phyloP scores from a whole-genome alignment of 2,329 filamentous ascomycete species.

The Aspergillus brasiliensis region DNA sequence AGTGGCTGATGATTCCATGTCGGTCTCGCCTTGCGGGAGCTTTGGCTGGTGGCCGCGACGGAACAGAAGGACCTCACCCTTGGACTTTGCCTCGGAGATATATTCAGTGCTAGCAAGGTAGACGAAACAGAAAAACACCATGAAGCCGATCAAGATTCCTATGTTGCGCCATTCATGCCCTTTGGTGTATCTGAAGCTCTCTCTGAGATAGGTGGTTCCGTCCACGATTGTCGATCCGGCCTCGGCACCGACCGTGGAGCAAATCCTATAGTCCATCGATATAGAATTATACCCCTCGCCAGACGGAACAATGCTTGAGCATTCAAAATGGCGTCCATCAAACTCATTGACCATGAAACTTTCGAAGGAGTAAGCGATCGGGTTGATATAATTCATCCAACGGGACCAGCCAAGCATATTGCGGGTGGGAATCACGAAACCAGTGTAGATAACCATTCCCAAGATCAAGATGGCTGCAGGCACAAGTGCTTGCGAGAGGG shows the following conservation, averaged over 20 bases:
- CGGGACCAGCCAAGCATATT: conserved; percentile 76
- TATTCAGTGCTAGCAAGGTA: conserved; percentile 53
- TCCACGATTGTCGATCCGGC: conserved; percentile 56
- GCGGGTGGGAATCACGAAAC: conserved; percentile 40
- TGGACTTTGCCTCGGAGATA: conserved; percentile 66
- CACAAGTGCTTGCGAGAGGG: conserved; percentile 57
- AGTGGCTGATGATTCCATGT: conserved; percentile 3
- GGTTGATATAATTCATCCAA: conserved; percentile 79
- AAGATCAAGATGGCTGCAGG: conserved; percentile 51
- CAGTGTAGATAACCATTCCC: conserved; percentile 47
- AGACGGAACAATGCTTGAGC: conserved; percentile 45
- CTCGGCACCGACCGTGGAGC: conserved; percentile 59
- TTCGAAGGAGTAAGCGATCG: conserved; percentile 77
- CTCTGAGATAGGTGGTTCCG: conserved; percentile 60
- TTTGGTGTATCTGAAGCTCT: conserved; percentile 58
- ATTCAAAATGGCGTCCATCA: conserved; percentile 58
- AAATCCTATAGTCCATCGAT: conserved; percentile 48
- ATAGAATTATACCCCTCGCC: conserved; percentile 42
- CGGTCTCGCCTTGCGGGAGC: neutral
- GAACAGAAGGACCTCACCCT: conserved; percentile 74
- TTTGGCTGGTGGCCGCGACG: conserved; percentile 50
- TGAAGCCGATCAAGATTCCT: conserved; percentile 67
- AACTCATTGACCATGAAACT: conserved; percentile 82
- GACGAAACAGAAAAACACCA: conserved; percentile 57
- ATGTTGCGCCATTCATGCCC: conserved; percentile 67